A percentile compares a stretch with the other conserved stretches of the same genome.
phyloP scores from a whole-genome alignment of 495 filamentous ascomycete genomes.

The Penicillium atrosanguineum region DNA sequence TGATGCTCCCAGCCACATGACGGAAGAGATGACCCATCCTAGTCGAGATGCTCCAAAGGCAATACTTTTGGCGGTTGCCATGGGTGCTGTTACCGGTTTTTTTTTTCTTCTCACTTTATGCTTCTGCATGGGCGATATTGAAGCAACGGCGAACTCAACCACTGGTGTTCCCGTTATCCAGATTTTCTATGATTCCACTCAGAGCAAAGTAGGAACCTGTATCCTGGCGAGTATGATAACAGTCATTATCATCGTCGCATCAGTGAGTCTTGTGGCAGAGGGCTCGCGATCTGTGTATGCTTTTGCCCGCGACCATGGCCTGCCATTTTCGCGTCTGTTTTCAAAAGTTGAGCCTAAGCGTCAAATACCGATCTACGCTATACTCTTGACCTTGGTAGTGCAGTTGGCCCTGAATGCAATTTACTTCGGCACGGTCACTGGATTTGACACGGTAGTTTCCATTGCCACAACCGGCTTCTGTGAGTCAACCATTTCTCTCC shows the following conservation, averaged over 20 bases:
- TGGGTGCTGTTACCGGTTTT: constrained; percentile 52
- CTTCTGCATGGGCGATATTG: constrained; percentile 52
- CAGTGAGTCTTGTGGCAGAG: constrained; percentile 44
- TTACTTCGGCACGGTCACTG: constrained; percentile 53
- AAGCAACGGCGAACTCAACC: constrained; percentile 32
- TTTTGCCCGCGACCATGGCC: constrained; percentile 48
- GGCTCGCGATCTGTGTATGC: constrained; percentile 47
- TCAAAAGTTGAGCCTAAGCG: constrained; percentile 38
- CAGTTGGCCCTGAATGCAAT: constrained; percentile 53
- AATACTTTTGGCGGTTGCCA: constrained; percentile 27
- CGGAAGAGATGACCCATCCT: constrained; percentile 23
- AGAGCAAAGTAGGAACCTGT: constrained; percentile 41
- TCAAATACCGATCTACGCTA: constrained; percentile 44
- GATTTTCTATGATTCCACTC: constrained; percentile 50
- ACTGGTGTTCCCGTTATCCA: constrained; percentile 50
- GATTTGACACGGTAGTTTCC: constrained; percentile 54
- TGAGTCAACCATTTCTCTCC: constrained; percentile 21
- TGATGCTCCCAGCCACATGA: constrained; percentile 40
- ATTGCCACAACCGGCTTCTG: constrained; percentile 56
- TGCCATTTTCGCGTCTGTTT: constrained; percentile 45
- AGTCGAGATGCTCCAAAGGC: constrained; percentile 22
- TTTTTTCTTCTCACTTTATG: constrained; percentile 47
- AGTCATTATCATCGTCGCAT: constrained; percentile 39
- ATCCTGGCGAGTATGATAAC: constrained; percentile 42
- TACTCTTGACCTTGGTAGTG: constrained; percentile 39